phyloP scores from a whole-genome alignment of 176 grass and related monocot genomes.

The Rhynchospora pubera region DNA sequence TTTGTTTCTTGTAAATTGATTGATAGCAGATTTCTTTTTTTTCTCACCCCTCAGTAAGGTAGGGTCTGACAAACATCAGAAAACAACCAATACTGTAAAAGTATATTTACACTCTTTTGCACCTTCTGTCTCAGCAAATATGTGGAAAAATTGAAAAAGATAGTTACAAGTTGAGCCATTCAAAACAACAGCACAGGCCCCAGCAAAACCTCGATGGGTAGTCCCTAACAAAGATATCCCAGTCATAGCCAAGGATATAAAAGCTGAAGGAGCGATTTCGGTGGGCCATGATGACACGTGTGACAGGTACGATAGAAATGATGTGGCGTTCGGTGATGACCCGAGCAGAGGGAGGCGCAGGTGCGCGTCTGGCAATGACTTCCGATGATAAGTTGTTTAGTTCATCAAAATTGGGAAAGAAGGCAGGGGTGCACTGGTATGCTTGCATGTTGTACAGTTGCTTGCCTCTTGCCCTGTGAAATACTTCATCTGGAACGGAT shows the following conservation, averaged over 20 bases:
- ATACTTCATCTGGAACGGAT: conserved; percentile 79
- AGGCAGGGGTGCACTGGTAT: conserved; percentile 79
- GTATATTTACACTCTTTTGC: neutral
- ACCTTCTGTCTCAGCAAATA: neutral
- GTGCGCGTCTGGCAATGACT: conserved; percentile 47
- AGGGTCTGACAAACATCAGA: neutral
- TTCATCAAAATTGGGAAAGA: conserved; percentile 79
- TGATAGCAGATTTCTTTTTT: too few relatives aligned
- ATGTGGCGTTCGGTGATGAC: conserved; percentile 73
- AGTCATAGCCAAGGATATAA: conserved; percentile 56
- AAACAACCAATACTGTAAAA: neutral
- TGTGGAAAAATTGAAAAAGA: neutral
- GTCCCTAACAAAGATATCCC: conserved; percentile 68
- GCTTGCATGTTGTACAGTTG: conserved; percentile 81
- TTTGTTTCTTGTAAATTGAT: too few relatives aligned
- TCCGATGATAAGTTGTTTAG: conserved; percentile 83
- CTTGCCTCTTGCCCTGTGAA: conserved; percentile 59
- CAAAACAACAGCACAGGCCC: conserved; percentile 87
- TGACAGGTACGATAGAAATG: conserved; percentile 73
- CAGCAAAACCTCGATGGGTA: conserved; percentile 74
- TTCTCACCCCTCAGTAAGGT: too few relatives aligned
- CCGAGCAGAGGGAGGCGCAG: conserved; percentile 48
- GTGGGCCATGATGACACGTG: conserved; percentile 58
- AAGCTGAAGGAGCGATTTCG: conserved; percentile 57
- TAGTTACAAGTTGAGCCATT: conserved; percentile 45